Percentiles rank a stretch among this genome's conserved stretches.
Evolutionary conservation across 2,329 filamentous ascomycete species (phyloP).

Genomic region (Trichoderma harzianum): DNA sequence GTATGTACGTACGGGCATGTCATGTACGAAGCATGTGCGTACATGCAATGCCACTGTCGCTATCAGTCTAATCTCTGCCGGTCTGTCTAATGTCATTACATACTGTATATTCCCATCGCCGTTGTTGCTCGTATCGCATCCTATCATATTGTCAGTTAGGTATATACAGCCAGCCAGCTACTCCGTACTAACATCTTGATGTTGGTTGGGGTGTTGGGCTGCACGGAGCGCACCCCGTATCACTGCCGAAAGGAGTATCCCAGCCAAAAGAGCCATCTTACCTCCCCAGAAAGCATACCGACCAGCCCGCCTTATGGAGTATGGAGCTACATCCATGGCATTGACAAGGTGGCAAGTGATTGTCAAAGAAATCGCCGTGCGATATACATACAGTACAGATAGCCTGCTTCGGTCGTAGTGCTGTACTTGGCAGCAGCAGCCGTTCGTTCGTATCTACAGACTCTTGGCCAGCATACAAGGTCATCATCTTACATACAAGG

Average conservation of each 20-base stretch:
- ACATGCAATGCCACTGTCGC: constrained; percentile 4
- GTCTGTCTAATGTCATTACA: not conserved
- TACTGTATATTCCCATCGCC: not conserved
- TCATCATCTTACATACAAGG: not conserved
- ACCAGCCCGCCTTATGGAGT: not conserved
- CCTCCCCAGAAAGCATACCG: not conserved
- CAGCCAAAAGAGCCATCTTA: not conserved
- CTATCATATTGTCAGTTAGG: not conserved
- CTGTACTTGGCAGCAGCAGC: not conserved
- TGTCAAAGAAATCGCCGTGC: not conserved
- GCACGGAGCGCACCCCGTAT: not conserved
- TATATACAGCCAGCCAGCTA: not conserved
- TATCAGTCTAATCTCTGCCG: not conserved
- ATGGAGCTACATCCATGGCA: not conserved
- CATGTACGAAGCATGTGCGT: not conserved
- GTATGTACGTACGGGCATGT: not conserved
- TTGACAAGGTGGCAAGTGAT: not conserved
- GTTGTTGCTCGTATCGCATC: not conserved
- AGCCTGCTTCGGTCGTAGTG: not conserved
- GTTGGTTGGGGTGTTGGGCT: not conserved
- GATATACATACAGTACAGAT: not conserved
- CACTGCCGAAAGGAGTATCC: not conserved
- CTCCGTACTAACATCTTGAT: too few species aligned
- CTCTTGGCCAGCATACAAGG: not conserved
- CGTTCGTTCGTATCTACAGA: not conserved